Conservation (phyloP, 371 early-diverging fungal genomes). For the Syncephalastrum sp. region DNA sequence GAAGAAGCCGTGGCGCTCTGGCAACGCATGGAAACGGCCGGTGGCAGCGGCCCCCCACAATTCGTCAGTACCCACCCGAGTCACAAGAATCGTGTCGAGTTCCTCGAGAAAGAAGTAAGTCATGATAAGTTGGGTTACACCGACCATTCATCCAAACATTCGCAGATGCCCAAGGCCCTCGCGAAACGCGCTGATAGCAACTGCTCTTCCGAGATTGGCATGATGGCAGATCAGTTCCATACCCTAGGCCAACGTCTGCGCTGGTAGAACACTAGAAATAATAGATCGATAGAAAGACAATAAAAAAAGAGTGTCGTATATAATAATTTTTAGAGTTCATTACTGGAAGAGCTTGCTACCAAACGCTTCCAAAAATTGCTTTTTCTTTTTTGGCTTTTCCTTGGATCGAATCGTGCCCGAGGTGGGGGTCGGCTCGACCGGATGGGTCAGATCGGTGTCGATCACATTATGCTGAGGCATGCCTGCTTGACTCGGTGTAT, state of each 20-base stretch:
- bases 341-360: constrained; percentile 26
- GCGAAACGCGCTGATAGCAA: constrained; percentile 32
- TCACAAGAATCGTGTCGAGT: constrained; percentile 66
- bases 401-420: constrained; percentile 6
- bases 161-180: constrained; percentile 37
- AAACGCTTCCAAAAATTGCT: constrained; percentile 19
- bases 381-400: constrained; percentile 23
- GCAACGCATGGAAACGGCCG: constrained; percentile 52
- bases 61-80: constrained; percentile 90
- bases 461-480: constrained; percentile 12
- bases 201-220: constrained; percentile 33
- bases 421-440: constrained; percentile 4
- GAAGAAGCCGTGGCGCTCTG: constrained; percentile 68
- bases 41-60: constrained; percentile 42
- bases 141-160: neutral
- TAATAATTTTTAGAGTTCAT: constrained; percentile 2
- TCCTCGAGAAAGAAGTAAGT: constrained; percentile 55
- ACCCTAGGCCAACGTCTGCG: constrained; percentile 21
- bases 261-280: constrained; percentile 22
- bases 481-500: constrained; percentile 14
- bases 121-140: neutral
- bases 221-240: constrained; percentile 35
- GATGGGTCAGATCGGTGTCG: neutral
- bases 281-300: neutral
- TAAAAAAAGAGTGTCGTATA: constrained; percentile 3